Conservation (phyloP, 208 protist species). For the Wallacemonas sp. region DNA sequence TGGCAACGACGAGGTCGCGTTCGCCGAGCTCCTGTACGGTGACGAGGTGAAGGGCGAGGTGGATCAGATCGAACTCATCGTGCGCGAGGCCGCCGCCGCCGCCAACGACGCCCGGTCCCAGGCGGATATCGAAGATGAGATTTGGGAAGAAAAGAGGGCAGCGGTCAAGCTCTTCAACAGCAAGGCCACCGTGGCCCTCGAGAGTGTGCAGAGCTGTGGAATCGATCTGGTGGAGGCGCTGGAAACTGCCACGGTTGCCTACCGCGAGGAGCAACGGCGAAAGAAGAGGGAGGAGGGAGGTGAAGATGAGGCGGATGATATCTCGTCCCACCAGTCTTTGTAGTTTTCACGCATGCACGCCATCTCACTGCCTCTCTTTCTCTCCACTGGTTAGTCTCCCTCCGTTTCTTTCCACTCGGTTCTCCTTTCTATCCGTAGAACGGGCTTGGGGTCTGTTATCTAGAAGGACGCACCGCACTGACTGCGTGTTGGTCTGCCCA, state of each 20-base stretch:
- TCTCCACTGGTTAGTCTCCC: too few relatives aligned
- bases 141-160: conserved; percentile 26
- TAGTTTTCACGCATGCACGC: too few relatives aligned
- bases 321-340: too few relatives aligned
- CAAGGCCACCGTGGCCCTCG: conserved; percentile 34
- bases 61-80: conserved; percentile 20
- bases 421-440: too few relatives aligned
- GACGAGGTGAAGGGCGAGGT: conserved; percentile 63
- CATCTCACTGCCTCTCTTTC: too few relatives aligned
- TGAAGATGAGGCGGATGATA: too few relatives aligned
- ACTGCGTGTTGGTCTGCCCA: too few relatives aligned
- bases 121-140: conserved; percentile 29
- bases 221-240: conserved; percentile 13
- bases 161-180: conserved; percentile 45
- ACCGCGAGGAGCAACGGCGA: conserved; percentile 8
- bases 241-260: not conserved
- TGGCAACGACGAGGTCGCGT: conserved; percentile 66
- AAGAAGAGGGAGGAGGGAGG: not conserved
- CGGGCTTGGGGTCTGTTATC: too few relatives aligned
- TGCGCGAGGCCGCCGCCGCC: conserved; percentile 31
- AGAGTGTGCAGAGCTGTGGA: conserved; percentile 18
- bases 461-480: too few relatives aligned
- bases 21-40: conserved; percentile 86
- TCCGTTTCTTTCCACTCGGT: too few relatives aligned
- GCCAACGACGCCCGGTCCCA: not conserved